phyloP scores from a whole-genome alignment of 164 flowering plant genomes.

The Malania oleifera region DNA sequence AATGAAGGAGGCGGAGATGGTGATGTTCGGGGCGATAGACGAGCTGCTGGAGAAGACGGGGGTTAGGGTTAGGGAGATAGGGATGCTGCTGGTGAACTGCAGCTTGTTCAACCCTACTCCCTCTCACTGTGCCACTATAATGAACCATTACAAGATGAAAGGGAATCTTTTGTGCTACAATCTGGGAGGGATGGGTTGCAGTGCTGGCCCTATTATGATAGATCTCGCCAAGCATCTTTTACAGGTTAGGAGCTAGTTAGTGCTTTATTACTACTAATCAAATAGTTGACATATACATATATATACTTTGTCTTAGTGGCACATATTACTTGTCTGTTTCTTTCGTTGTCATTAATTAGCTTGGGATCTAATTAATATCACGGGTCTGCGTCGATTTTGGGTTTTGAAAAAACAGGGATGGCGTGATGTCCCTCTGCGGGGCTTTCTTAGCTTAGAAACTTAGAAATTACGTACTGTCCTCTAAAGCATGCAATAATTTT shows the following conservation, averaged over 20 bases:
- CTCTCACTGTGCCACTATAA: background rate
- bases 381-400: too few relatives aligned
- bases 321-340: too few relatives aligned
- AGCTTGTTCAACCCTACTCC: background rate
- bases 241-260: background rate
- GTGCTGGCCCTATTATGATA: background rate
- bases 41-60: background rate
- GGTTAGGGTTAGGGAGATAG: background rate
- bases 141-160: constrained; percentile 1
- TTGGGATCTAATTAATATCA: too few relatives aligned
- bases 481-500: too few relatives aligned
- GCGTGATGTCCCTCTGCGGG: too few relatives aligned
- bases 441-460: too few relatives aligned
- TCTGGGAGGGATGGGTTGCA: constrained; percentile 3
- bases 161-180: background rate
- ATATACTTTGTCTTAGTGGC: too few relatives aligned
- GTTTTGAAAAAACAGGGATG: too few relatives aligned
- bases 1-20: background rate
- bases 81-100: background rate
- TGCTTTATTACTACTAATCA: too few relatives aligned
- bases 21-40: background rate
- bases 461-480: too few relatives aligned
- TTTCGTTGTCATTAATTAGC: too few relatives aligned
- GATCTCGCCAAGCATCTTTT: background rate
- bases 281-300: too few relatives aligned